phyloP scores from a whole-genome alignment of 331 rosid genomes.

The Spiraea crenata region DNA sequence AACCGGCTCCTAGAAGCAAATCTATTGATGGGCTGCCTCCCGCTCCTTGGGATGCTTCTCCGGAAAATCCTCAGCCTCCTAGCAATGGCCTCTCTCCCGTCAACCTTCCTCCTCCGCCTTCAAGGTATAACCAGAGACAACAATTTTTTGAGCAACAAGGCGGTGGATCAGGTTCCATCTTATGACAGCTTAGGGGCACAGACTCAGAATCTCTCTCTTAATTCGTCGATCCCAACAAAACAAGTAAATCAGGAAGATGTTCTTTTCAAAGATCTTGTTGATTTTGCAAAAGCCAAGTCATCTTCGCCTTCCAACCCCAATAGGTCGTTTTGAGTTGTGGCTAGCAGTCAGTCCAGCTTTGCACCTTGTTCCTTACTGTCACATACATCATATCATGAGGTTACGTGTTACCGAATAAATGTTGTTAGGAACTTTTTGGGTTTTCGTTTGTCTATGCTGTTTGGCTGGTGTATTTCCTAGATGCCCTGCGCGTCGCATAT shows the following conservation, averaged over 20 bases:
- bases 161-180: too few species aligned
- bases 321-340: slow-evolving; percentile 49
- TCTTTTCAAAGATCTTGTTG: slow-evolving; percentile 68
- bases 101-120: too few species aligned
- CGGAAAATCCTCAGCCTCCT: too few species aligned
- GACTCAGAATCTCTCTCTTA: slow-evolving; percentile 62
- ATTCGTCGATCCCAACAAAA: slow-evolving; percentile 48
- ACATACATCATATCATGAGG: slow-evolving; percentile 34
- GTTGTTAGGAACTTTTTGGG: slow-evolving; percentile 36
- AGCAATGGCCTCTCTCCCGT: too few species aligned
- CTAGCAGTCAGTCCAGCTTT: slow-evolving; percentile 39
- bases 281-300: slow-evolving; percentile 71
- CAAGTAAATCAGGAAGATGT: slow-evolving; percentile 67
- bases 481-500: slow-evolving; percentile 37
- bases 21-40: too few species aligned
- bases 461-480: slow-evolving; percentile 29
- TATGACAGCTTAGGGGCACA: slow-evolving; percentile 59
- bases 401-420: slow-evolving; percentile 34
- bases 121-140: too few species aligned
- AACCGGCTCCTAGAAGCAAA: too few species aligned
- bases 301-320: slow-evolving; percentile 61
- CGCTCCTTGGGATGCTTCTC: too few species aligned
- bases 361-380: slow-evolving; percentile 27
- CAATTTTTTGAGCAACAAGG: too few species aligned
- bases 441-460: slow-evolving; percentile 35